A percentile compares a stretch with the other conserved stretches of the same genome.
Conservation (phyloP, 257 asterid genomes). For the Gentiana straminea region DNA sequence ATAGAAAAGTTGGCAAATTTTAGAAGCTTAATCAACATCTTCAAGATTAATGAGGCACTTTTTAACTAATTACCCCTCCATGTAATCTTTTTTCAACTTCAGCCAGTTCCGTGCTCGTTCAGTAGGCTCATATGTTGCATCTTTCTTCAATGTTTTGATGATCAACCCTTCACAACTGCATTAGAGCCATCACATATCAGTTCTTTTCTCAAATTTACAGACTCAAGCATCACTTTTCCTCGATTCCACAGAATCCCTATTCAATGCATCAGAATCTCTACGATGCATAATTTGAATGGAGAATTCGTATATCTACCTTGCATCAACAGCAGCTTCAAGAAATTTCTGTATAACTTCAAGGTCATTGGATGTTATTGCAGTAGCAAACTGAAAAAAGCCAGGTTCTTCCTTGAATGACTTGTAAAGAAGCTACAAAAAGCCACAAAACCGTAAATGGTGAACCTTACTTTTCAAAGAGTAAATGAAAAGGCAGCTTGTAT, state of each 20-base stretch:
- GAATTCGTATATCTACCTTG: constrained; percentile 29
- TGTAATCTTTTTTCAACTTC: constrained; percentile 85
- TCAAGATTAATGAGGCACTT: constrained; percentile 10
- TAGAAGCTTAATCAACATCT: constrained; percentile 9
- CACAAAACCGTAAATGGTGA: constrained; percentile 11
- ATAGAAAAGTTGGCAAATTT: constrained; percentile 9
- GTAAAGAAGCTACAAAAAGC: constrained; percentile 67
- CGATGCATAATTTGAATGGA: too few relatives aligned
- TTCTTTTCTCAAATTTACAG: too few relatives aligned
- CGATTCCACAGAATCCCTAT: too few relatives aligned
- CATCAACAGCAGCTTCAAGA: constrained; percentile 80
- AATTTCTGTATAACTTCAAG: constrained; percentile 88
- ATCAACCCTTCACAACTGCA: constrained; percentile 90
- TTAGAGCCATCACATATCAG: not conserved
- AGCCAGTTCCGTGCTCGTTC: constrained; percentile 87
- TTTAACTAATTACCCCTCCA: constrained; percentile 51
- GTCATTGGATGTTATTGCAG: constrained; percentile 76
- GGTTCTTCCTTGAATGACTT: constrained; percentile 74
- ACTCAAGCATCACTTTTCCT: too few relatives aligned
- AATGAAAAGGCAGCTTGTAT: not conserved
- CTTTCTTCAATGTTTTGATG: constrained; percentile 80
- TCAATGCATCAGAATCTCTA: too few relatives aligned
- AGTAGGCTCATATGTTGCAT: constrained; percentile 94
- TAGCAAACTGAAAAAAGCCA: constrained; percentile 72
- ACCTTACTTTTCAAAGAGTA: constrained; percentile 8